Percentiles rank a stretch among this genome's conserved stretches.
phyloP scores from a whole-genome alignment of 2,329 filamentous ascomycete species.

The Trichoderma atrobrunneum region DNA sequence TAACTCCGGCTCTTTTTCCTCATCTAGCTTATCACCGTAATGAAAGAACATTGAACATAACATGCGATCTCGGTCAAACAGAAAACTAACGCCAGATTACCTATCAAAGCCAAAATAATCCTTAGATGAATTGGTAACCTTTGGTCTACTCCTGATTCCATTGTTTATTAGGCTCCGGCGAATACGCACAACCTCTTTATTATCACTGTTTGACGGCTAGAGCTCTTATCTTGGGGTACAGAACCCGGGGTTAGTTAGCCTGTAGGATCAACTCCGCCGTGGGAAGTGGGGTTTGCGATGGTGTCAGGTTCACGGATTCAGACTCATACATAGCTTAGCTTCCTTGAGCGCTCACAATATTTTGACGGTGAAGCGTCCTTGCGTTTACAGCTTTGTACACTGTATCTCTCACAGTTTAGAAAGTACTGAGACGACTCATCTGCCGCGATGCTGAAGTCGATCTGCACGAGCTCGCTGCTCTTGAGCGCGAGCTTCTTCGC shows the following conservation, averaged over 20 bases:
- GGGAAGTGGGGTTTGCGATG: not conserved
- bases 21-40: not conserved
- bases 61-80: not conserved
- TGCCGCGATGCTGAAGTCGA: not conserved
- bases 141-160: not conserved
- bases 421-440: not conserved
- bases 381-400: not conserved
- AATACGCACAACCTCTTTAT: not conserved
- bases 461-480: conserved; percentile 16
- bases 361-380: not conserved
- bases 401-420: not conserved
- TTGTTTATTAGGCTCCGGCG: not conserved
- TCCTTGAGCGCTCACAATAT: not conserved
- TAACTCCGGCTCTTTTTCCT: not conserved
- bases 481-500: conserved; percentile 15
- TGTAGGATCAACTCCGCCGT: not conserved
- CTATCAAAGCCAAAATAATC: not conserved
- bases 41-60: not conserved
- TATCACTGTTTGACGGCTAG: not conserved
- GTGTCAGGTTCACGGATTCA: not conserved
- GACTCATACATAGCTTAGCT: not conserved
- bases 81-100: not conserved
- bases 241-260: not conserved
- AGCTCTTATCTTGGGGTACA: not conserved
- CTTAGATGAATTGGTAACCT: not conserved